Conservation (phyloP, 371 early-diverging fungal species). For the Rhizopus microsporus region DNA sequence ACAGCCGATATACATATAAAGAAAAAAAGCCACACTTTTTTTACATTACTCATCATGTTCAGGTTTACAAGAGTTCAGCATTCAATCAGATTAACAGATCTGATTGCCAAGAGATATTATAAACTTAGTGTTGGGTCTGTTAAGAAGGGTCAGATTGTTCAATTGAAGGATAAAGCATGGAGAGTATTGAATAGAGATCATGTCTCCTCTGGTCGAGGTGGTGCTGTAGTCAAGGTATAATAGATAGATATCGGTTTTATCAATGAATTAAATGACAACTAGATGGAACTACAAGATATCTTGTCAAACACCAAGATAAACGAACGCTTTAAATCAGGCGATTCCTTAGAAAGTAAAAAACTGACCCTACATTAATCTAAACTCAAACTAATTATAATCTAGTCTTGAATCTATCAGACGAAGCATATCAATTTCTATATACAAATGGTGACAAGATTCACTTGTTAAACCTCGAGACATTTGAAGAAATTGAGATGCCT, state of each 20-base stretch:
- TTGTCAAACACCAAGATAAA: conserved; percentile 51
- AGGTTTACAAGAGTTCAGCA: background rate
- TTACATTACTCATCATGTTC: background rate
- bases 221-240: conserved; percentile 52
- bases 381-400: background rate
- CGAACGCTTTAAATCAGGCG: conserved; percentile 67
- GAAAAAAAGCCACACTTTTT: conserved; percentile 4
- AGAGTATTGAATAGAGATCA: conserved; percentile 47
- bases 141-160: conserved; percentile 51
- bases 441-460: conserved; percentile 59
- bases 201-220: conserved; percentile 49
- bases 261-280: background rate
- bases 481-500: conserved; percentile 71
- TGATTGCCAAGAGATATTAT: conserved; percentile 23
- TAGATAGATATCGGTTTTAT: background rate
- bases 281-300: conserved; percentile 71
- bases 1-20: background rate
- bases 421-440: conserved; percentile 75
- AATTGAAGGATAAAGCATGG: conserved; percentile 49
- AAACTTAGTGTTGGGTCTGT: conserved; percentile 48
- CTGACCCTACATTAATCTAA: background rate
- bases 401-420: conserved; percentile 65
- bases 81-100: background rate
- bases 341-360: conserved; percentile 58
- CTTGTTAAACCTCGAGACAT: conserved; percentile 68